phyloP scores from a whole-genome alignment of 371 early-diverging fungal species.

The Mucor mucedo region DNA sequence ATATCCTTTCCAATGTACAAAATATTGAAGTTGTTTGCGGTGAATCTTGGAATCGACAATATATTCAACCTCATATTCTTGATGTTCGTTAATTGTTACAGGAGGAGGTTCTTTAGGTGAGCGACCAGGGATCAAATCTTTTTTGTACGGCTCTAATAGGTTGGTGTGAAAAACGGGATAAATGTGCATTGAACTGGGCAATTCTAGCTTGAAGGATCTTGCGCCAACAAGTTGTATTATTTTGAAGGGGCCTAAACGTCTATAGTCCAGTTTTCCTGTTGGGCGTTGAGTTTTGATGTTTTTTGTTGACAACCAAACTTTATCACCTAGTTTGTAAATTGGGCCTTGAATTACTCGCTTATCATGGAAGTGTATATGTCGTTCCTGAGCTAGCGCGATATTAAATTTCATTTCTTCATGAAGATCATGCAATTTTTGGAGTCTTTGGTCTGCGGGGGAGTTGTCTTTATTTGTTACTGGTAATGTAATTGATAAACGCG shows the following conservation, averaged over 20 bases:
- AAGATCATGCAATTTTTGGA: neutral
- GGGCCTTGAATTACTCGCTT: constrained; percentile 12
- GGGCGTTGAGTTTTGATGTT: constrained; percentile 26
- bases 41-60: constrained; percentile 5
- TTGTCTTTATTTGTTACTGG: neutral
- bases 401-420: constrained; percentile 11
- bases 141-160: constrained; percentile 5
- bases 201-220: constrained; percentile 26
- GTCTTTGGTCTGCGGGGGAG: neutral
- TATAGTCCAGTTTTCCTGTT: constrained; percentile 29
- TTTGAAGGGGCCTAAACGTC: constrained; percentile 35
- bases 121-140: constrained; percentile 1
- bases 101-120: constrained; percentile 11
- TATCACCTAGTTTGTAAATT: constrained; percentile 23
- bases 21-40: constrained; percentile 1
- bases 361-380: constrained; percentile 15
- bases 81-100: constrained; percentile 1
- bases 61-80: too few relatives aligned
- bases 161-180: constrained; percentile 12
- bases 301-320: constrained; percentile 45
- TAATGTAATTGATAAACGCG: constrained; percentile 17
- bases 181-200: constrained; percentile 22
- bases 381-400: constrained; percentile 13
- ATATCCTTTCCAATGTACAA: constrained; percentile 16
- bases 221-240: constrained; percentile 25